A percentile compares a stretch with the other conserved stretches of the same genome.
Evolutionary conservation across 305 asterid genomes (phyloP).

Genomic region (Solanum hybrid): DNA sequence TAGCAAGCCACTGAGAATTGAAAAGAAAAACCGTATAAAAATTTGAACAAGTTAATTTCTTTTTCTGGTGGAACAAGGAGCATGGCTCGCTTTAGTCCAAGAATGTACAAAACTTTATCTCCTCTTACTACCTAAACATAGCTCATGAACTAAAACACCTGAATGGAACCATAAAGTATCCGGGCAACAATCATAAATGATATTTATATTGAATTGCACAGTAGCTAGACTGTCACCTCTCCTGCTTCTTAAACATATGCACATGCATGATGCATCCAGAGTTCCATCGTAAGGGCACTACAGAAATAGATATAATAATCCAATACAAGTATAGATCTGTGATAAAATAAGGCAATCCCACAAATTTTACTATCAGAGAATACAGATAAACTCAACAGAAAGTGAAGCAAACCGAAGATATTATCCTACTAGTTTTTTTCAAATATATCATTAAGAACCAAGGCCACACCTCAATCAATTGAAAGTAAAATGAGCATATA

Average conservation of each 20-base stretch:
- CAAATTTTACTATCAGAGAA: not conserved
- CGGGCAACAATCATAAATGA: not conserved
- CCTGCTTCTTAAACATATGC: not conserved
- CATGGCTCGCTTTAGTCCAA: not conserved
- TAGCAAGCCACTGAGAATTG: conserved; percentile 65
- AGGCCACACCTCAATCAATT: not conserved
- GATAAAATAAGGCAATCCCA: too few relatives aligned
- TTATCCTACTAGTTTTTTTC: not conserved
- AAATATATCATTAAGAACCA: not conserved
- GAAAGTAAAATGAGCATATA: not conserved
- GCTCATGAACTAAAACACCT: not conserved
- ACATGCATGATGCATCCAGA: not conserved
- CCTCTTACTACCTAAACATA: not conserved
- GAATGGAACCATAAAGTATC: not conserved
- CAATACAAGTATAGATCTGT: not conserved
- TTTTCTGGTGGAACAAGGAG: not conserved
- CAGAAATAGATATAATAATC: not conserved
- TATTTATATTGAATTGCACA: not conserved
- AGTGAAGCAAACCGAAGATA: not conserved
- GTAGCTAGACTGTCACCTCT: not conserved
- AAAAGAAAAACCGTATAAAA: not conserved
- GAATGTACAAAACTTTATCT: not conserved
- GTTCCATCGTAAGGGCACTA: not conserved
- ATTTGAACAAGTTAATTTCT: not conserved
- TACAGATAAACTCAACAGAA: not conserved